Evolutionary conservation across 2,329 filamentous ascomycete genomes (phyloP), one percentile per base, ranked within the genome.

Genomic region (Colletotrichum sp.): DNA sequence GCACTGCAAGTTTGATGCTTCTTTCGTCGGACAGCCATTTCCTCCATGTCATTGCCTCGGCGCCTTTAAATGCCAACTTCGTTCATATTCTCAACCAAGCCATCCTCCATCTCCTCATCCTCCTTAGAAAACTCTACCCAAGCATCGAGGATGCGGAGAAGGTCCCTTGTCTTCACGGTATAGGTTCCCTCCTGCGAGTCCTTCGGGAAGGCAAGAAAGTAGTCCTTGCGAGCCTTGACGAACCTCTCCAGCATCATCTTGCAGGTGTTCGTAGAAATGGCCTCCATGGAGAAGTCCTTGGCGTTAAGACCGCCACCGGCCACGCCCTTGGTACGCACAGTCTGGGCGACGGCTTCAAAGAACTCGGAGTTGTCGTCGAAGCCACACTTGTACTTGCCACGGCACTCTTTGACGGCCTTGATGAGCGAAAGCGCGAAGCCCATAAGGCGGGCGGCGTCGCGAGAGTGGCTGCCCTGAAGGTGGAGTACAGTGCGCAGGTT

Each of bases 401-500:
- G 55, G 55, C 55, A 10, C 0, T 2, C 55, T 1, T 16, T 24
- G 55, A 59, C 21, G 24, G 55, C 55, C 55, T 59, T 24, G 15
- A 59, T 5, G 21, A 59, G 55, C 0, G 55, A 24, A 4, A 28
- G 55, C 55, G 10, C 10, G 55, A 59, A 59, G 55, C 55, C 21
- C 24, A 26, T 16, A 2, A 59, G 2, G 55, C 55, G 55, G 55
- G 2, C 55, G 5, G 55, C 9, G 15, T 28, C 55, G 15, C 21
- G 55, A 28, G 21, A 3, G 0, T 59, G 55, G 4, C 0, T 59
- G 6, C 4, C 52, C 5, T 57, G 52, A 0, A 59, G 15, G 15
- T 24, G 55, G 0, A 59, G 55, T 0, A 28, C 24, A 2, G 1
- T 1, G 55, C 55, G 28, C 21, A 59, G 24, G 12, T 59, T 6